Percentiles rank a stretch among this genome's conserved stretches.
phyloP scores from a whole-genome alignment of 257 asterid genomes.

The Thymus mandschuricus region DNA sequence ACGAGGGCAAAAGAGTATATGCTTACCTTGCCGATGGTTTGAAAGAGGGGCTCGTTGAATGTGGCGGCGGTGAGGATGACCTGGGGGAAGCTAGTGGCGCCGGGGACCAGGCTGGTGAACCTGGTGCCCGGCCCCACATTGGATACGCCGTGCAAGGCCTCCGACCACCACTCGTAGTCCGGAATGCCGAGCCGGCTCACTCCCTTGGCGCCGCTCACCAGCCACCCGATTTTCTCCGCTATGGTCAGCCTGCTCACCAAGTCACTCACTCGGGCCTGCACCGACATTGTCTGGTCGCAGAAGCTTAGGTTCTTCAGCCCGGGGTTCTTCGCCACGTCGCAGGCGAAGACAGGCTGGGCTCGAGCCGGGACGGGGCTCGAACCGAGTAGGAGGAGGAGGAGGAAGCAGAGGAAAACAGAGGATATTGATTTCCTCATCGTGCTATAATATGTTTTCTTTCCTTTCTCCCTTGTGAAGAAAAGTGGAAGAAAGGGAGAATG shows the following conservation, averaged over 20 bases:
- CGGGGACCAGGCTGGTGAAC: conserved; percentile 56
- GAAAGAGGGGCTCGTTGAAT: conserved; percentile 59
- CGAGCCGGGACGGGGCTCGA: conserved; percentile 36
- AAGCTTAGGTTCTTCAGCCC: conserved; percentile 49
- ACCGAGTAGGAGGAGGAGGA: conserved; percentile 5
- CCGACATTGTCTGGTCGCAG: conserved; percentile 60
- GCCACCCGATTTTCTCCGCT: conserved; percentile 72
- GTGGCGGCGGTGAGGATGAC: conserved; percentile 73
- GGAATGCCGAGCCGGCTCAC: conserved; percentile 73
- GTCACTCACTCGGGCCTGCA: conserved; percentile 51
- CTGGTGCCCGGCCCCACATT: conserved; percentile 59
- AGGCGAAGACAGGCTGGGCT: conserved; percentile 58
- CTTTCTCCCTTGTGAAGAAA: conserved; percentile 21
- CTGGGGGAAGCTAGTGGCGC: conserved; percentile 84
- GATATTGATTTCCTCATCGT: conserved; percentile 39
- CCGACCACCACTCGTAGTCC: conserved; percentile 86
- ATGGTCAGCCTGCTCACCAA: conserved; percentile 57
- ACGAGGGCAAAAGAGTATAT: not conserved
- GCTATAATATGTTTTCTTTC: no score
- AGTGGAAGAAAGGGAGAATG: not conserved
- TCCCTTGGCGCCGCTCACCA: conserved; percentile 49
- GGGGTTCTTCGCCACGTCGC: conserved; percentile 56
- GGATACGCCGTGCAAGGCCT: conserved; percentile 79
- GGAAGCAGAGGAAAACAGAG: conserved; percentile 47
- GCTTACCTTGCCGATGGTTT: conserved; percentile 59